Percentiles rank a stretch among this genome's conserved stretches.
Conservation (phyloP, 768 basidiomycete species). For the Austroboletus eburneus region DNA sequence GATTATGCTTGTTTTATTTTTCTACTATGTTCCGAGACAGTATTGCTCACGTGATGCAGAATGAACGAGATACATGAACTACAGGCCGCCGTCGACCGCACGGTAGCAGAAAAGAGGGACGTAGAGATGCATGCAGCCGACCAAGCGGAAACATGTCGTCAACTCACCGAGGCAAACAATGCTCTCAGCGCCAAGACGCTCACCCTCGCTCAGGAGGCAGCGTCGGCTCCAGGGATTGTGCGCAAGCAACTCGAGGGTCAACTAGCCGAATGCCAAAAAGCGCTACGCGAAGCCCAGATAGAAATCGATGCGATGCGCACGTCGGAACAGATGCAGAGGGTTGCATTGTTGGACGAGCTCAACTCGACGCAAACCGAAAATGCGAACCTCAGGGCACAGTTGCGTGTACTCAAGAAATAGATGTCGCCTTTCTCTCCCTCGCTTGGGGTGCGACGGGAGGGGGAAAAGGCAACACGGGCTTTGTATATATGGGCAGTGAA, state of each 20-base stretch:
- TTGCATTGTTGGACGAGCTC: conserved; percentile 84
- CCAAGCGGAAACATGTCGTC: conserved; percentile 67
- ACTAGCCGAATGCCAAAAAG: conserved; percentile 55
- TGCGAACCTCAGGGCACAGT: conserved; percentile 59
- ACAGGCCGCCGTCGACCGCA: conserved; percentile 56
- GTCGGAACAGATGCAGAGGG: conserved; percentile 76
- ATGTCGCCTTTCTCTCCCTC: background rate
- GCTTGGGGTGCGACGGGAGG: no score
- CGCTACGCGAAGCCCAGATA: conserved; percentile 59
- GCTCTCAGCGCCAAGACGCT: conserved; percentile 69
- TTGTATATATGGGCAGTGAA: no score
- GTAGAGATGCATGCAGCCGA: conserved; percentile 66
- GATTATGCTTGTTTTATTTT: background rate
- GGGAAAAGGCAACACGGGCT: no score
- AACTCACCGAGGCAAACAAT: conserved; percentile 78
- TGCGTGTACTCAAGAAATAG: conserved; percentile 51
- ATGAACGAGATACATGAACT: conserved; percentile 63
- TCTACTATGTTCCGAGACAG: background rate
- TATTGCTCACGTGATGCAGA: conserved; percentile 33
- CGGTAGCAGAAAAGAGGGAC: conserved; percentile 59
- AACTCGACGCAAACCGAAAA: conserved; percentile 83
- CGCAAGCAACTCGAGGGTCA: conserved; percentile 63
- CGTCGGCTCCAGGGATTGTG: conserved; percentile 38
- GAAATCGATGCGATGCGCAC: conserved; percentile 65
- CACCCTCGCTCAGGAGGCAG: conserved; percentile 38